Conservation (phyloP, 2,329 filamentous ascomycete genomes). For the Penicillium decumbens region DNA sequence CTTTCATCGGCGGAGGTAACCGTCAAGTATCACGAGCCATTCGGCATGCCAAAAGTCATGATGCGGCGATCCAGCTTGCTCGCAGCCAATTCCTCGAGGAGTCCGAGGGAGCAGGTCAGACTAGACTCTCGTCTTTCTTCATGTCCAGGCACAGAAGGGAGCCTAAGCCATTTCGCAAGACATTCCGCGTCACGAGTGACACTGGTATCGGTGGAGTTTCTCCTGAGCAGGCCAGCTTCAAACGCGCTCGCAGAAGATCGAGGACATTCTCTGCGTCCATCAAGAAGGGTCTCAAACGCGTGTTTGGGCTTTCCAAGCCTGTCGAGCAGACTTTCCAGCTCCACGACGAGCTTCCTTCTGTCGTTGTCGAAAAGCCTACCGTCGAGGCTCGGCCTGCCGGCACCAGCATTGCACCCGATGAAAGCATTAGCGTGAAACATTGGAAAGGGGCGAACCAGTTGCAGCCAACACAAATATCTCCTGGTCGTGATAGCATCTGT, state of each 20-base stretch:
- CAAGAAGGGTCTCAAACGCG: conserved; percentile 39
- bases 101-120: conserved; percentile 14
- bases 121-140: conserved; percentile 25
- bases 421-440: not conserved
- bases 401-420: not conserved
- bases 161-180: conserved; percentile 37
- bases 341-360: not conserved
- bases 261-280: conserved; percentile 41
- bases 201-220: conserved; percentile 14
- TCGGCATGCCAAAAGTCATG: conserved; percentile 30
- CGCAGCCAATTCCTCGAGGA: conserved; percentile 38
- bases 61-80: conserved; percentile 41
- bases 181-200: conserved; percentile 30
- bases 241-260: conserved; percentile 24
- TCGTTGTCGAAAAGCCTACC: not conserved
- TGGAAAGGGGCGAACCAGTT: conserved; percentile 6
- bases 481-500: conserved; percentile 32
- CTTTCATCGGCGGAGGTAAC: conserved; percentile 36
- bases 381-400: not conserved
- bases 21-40: conserved; percentile 15
- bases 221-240: conserved; percentile 6
- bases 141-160: conserved; percentile 24
- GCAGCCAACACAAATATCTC: conserved; percentile 23
- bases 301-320: conserved; percentile 36
- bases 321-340: conserved; percentile 2